Evolutionary conservation across 495 filamentous ascomycete genomes (phyloP), one percentile per base, ranked within the genome.

Genomic region (Echria macrotheca): DNA sequence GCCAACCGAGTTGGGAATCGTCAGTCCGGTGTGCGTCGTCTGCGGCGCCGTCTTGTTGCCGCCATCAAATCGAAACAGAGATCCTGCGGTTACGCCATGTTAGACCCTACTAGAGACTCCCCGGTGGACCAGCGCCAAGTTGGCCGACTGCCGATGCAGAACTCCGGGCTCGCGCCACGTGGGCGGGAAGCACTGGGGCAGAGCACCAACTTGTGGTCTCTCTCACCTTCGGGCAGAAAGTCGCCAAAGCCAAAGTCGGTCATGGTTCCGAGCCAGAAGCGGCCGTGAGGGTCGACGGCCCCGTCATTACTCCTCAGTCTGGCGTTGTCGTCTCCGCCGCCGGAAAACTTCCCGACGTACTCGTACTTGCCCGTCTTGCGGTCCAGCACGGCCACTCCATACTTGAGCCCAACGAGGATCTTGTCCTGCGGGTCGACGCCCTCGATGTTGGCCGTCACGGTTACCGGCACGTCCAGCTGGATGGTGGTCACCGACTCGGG

Each of bases 191-290:
- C 14, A 55, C 24, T 48, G 49, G 35, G 19, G n/a, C 9, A 32
- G 35, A 41, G 35, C 31, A 22, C 26, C 43, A 37, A 17, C 45
- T 21, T 44, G 53, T 36, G 37, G 65, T 8, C 7, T 19, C 36
- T 11, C 70, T 60, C 49, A 76, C 80, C 80, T 69, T 82, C 78
- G 38, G 72, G 57, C 59, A 74, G 63, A 42, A 73, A 67, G 31
- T 69, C 64, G 14, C 73, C 74, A 39, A 74, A 54, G 39, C 69
- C 69, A 61, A 80, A 76, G 57, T 95, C 90, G 54, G 87, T 91
- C 89, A 96, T 95, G 29, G 80, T 76, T n/a, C 89, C 87, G 7
- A 87, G 76, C 88, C 89, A 95, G 66, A 91, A 91, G 35, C 90
- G 74, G 42, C 90, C 91, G 45, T 83, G 72, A 33, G 81, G 83